These are phyloP conservation scores for Desmodesmus armatus DNA, from an alignment of 139 green algal genomes.

Conservation along the genomic window DNA sequence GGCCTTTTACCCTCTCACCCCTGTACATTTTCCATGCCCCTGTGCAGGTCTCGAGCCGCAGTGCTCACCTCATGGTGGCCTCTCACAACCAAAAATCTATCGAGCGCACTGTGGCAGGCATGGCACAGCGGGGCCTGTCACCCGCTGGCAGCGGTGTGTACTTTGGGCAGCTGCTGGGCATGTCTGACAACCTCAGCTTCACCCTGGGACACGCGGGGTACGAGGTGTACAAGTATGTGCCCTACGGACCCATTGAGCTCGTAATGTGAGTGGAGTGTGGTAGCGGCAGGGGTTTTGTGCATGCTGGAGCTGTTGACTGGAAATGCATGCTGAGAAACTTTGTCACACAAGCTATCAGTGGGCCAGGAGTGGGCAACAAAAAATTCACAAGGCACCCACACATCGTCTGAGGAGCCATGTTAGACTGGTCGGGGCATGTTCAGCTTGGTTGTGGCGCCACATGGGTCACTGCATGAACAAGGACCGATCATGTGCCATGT, in stretches of 20 bases:
- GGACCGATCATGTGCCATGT: no score
- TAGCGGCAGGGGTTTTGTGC: neutral
- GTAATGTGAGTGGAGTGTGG: no score
- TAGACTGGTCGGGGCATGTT: neutral
- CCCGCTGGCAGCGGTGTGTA: conserved; percentile 68
- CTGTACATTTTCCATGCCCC: neutral
- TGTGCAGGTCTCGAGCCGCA: conserved; percentile 16
- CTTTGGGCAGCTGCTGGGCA: conserved; percentile 95
- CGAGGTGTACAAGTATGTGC: conserved; percentile 47
- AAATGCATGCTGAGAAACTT: no score
- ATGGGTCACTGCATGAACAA: no score
- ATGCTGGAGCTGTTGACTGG: neutral
- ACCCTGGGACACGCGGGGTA: conserved; percentile 47
- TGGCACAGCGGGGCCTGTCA: conserved; percentile 59
- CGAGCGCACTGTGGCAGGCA: conserved; percentile 66
- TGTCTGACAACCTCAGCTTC: conserved; percentile 81
- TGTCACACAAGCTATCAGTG: neutral
- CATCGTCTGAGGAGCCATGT: neutral
- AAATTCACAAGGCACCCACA: neutral
- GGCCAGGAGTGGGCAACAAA: neutral
- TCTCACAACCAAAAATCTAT: conserved; percentile 81
- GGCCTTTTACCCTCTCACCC: no score
- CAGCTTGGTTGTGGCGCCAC: neutral
- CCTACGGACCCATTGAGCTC: conserved; percentile 32
- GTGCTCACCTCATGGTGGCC: conserved; percentile 30